Evolutionary conservation across 1,139 yeast genomes (phyloP).

Genomic region (Yamadazyma spencermartinsiae): DNA sequence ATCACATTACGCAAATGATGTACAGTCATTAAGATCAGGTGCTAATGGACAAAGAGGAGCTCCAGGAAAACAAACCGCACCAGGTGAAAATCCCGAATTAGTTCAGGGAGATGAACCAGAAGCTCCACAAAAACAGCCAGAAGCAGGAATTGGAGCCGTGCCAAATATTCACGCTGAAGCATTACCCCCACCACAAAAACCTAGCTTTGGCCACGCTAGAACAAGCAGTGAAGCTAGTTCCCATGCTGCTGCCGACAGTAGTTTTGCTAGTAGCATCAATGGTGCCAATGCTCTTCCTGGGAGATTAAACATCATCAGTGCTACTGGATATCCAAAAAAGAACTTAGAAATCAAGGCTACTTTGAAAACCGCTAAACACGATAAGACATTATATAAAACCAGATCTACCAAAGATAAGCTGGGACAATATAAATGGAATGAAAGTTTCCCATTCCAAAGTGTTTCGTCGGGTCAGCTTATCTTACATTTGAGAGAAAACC

Average conservation of each 20-base stretch:
- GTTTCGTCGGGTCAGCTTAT: slow-evolving; percentile 57
- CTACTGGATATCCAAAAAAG: slow-evolving; percentile 32
- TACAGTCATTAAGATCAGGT: slow-evolving; percentile 27
- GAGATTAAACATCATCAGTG: slow-evolving; percentile 48
- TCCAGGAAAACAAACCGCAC: not conserved
- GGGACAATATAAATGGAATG: slow-evolving; percentile 59
- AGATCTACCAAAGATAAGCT: slow-evolving; percentile 53
- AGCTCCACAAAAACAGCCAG: slow-evolving; percentile 11
- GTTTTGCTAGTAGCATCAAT: slow-evolving; percentile 40
- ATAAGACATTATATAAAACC: slow-evolving; percentile 66
- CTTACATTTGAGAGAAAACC: slow-evolving; percentile 65
- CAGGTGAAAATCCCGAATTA: slow-evolving; percentile 4
- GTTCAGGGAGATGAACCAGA: slow-evolving; percentile 4
- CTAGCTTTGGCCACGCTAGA: slow-evolving; percentile 26
- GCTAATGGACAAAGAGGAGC: slow-evolving; percentile 3
- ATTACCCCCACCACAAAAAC: slow-evolving; percentile 44
- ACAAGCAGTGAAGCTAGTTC: slow-evolving; percentile 29
- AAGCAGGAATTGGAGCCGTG: slow-evolving; percentile 19
- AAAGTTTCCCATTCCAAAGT: slow-evolving; percentile 67
- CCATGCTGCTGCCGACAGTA: slow-evolving; percentile 29
- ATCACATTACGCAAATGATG: slow-evolving; percentile 22
- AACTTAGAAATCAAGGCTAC: slow-evolving; percentile 51
- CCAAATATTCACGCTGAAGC: slow-evolving; percentile 38
- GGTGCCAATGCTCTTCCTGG: slow-evolving; percentile 52
- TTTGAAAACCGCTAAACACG: slow-evolving; percentile 51